Base-by-base conservation (phyloP, 495 filamentous ascomycete species). In the Trichocladium antarcticum region DNA sequence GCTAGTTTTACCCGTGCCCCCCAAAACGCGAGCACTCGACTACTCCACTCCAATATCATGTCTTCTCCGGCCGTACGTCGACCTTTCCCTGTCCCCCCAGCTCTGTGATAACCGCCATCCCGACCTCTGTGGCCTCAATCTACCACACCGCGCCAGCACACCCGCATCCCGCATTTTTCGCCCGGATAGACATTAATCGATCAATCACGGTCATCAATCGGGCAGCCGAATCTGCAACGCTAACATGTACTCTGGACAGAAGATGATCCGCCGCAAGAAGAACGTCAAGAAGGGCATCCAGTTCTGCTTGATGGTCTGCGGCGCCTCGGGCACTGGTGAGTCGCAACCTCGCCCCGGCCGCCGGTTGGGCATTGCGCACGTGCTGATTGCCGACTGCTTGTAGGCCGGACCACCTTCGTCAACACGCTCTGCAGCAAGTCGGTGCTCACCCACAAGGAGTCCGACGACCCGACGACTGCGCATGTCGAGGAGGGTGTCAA, bases 241-340 rank as follows among this genome's bases (percentile, higher is more conserved):
- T 69, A 69, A 71, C 58, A 57, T 56, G 57, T 51, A 56, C 20
- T 46, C 57, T 15, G 38, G 49, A 50, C 70, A 89, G 84, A 85
- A 89, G 68, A 89, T 93, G 83, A 89, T 95, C 68, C 89, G 92
- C 72, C 83, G 88, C 65, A 98, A 98, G 89, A 98, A 98, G 81
- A 96, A 97, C 78, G 90, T 97, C 72, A 98, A 98, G 84, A 98
- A 97, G 83, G 92, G 92, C 57, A 96, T 98, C 63, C 93, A 97
- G 77, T 98, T 98, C 76, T 97, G 90, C 73, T 66, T 98, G 82
- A 98, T 98, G 92, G 92, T 98, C 58, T 97, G 93, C 67, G 92
- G 92, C 72, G 90, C 92, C 63, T 95, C 89, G 58, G 92, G 92
- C 68, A 97, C 92, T 68, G 89, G 89, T 96, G 80, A 58, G 79